A percentile compares a stretch with the other conserved stretches of the same genome.
Evolutionary conservation across 495 filamentous ascomycete species (phyloP).

Genomic region (Penicillium roqueforti): DNA sequence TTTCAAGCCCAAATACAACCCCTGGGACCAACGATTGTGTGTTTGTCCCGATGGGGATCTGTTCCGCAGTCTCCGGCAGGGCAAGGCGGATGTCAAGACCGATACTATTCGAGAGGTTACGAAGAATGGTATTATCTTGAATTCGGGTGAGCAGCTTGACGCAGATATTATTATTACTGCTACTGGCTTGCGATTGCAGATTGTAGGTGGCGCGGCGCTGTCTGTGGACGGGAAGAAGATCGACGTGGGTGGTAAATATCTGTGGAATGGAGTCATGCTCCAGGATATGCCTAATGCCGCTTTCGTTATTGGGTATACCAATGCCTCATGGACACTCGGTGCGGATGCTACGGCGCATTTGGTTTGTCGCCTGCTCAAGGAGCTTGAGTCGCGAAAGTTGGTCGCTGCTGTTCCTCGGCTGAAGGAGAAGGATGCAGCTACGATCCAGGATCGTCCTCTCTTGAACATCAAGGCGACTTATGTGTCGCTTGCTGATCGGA

Average conservation of each 20-base stretch:
- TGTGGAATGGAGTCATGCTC: conserved; percentile 60
- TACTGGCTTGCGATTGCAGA: conserved; percentile 59
- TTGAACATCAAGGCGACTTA: conserved; percentile 51
- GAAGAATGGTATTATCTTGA: conserved; percentile 52
- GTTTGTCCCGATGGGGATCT: conserved; percentile 70
- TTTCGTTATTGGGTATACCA: conserved; percentile 55
- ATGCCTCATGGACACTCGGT: conserved; percentile 57
- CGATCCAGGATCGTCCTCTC: conserved; percentile 33
- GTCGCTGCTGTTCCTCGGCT: conserved; percentile 38
- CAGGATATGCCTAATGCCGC: conserved; percentile 55
- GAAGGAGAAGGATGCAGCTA: conserved; percentile 26
- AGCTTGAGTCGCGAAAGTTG: conserved; percentile 36
- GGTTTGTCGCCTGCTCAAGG: conserved; percentile 41
- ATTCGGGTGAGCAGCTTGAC: conserved; percentile 52
- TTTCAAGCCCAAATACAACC: conserved; percentile 67
- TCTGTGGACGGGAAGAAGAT: conserved; percentile 53
- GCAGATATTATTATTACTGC: conserved; percentile 74
- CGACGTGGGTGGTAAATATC: conserved; percentile 40
- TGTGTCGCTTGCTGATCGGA: conserved; percentile 34
- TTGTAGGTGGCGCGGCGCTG: conserved; percentile 49
- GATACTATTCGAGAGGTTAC: conserved; percentile 64
- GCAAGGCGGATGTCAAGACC: conserved; percentile 61
- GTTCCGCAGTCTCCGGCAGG: conserved; percentile 54
- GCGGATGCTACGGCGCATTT: conserved; percentile 51
- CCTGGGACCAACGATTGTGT: conserved; percentile 73